These are phyloP conservation scores for Pyrenophora tritici-repentis DNA, from an alignment of 2,329 filamentous ascomycete genomes.

Conservation along the genomic window DNA sequence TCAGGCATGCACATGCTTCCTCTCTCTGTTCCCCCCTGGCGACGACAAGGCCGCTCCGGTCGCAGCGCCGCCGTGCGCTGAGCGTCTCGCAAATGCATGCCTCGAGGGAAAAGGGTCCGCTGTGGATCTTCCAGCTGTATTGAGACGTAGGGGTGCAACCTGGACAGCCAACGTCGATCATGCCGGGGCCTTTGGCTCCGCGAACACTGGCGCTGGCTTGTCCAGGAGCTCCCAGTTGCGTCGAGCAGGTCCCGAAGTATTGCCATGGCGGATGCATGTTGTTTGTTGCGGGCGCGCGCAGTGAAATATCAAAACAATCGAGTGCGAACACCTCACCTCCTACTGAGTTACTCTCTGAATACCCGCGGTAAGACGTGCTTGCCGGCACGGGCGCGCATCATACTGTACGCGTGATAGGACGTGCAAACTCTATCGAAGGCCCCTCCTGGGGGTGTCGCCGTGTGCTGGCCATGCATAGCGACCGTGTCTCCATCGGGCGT, in stretches of 20 bases:
- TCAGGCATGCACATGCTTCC: neutral
- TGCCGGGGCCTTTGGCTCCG: conserved; percentile 5
- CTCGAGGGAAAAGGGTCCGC: conserved; percentile 4
- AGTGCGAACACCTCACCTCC: no score
- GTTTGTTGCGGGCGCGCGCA: neutral
- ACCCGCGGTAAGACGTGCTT: no score
- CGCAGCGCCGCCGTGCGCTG: conserved; percentile 6
- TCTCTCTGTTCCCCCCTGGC: no score
- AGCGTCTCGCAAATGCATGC: conserved; percentile 6
- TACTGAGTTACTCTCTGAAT: no score
- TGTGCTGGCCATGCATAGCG: conserved; percentile 24
- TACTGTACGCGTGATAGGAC: neutral
- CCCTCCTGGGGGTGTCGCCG: conserved; percentile 13
- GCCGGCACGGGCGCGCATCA: no score
- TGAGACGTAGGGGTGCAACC: neutral
- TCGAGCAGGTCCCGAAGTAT: neutral
- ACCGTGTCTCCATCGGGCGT: conserved; percentile 20
- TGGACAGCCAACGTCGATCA: conserved; percentile 16
- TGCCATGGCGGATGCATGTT: conserved; percentile 5
- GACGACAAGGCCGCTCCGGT: conserved; percentile 6
- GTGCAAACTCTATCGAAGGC: conserved; percentile 20
- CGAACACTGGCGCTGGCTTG: no score
- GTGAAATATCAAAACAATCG: no score
- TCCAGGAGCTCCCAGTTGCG: no score
- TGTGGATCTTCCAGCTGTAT: conserved; percentile 6